Conservation (phyloP, 1,139 yeast species). For the Kodamaea ohmeri region DNA sequence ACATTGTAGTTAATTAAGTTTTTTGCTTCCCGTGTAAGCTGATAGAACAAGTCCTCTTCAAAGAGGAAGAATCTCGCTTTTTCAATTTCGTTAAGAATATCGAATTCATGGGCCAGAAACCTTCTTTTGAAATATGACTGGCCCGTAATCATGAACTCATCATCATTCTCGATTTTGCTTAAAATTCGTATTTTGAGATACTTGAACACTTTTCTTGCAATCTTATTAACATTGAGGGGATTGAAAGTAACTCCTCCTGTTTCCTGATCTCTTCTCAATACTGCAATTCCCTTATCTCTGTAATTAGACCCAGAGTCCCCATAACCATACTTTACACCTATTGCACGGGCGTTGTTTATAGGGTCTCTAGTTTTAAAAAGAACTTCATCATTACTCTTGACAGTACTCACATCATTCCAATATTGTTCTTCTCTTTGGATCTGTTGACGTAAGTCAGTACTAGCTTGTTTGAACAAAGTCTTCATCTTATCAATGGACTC, state of each 20-base stretch:
- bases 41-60: slow-evolving; percentile 79
- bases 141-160: slow-evolving; percentile 50
- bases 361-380: slow-evolving; percentile 66
- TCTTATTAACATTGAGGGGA: slow-evolving; percentile 24
- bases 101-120: slow-evolving; percentile 24
- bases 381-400: slow-evolving; percentile 61
- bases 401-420: slow-evolving; percentile 62
- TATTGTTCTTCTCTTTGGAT: slow-evolving; percentile 63
- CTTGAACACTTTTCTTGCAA: slow-evolving; percentile 32
- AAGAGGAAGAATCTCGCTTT: slow-evolving; percentile 69
- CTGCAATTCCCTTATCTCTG: slow-evolving; percentile 71
- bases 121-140: slow-evolving; percentile 36
- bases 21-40: slow-evolving; percentile 73
- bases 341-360: slow-evolving; percentile 41
- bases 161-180: slow-evolving; percentile 52
- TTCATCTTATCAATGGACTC: slow-evolving; percentile 63
- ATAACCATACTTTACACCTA: slow-evolving; percentile 86
- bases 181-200: slow-evolving; percentile 54
- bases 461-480: slow-evolving; percentile 49
- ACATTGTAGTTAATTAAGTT: slow-evolving; percentile 71
- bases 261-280: slow-evolving; percentile 44
- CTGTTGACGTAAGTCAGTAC: slow-evolving; percentile 51
- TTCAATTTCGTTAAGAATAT: slow-evolving; percentile 50
- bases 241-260: slow-evolving; percentile 36
- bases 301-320: slow-evolving; percentile 83